Evolutionary conservation across 768 basidiomycete species (phyloP).

Genomic region (Suillus alpinus): DNA sequence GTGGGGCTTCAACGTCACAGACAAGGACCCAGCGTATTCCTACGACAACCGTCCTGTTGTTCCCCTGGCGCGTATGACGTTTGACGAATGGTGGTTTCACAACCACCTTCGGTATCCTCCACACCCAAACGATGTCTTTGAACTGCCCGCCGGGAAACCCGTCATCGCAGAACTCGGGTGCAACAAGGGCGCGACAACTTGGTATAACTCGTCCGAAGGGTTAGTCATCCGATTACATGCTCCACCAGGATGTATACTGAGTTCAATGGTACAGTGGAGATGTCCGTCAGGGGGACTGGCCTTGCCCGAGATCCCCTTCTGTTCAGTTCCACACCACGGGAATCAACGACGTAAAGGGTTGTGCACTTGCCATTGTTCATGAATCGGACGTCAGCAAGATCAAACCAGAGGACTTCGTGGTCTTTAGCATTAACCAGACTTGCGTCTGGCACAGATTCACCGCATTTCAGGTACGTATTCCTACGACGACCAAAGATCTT

Average conservation of each 20-base stretch:
- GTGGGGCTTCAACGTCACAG: conserved; percentile 39
- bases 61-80: conserved; percentile 30
- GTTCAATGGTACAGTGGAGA: conserved; percentile 19
- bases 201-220: conserved; percentile 16
- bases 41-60: conserved; percentile 36
- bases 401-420: conserved; percentile 39
- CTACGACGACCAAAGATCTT: conserved; percentile 30
- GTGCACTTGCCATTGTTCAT: conserved; percentile 45
- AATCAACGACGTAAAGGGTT: conserved; percentile 31
- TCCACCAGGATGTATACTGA: background rate
- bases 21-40: conserved; percentile 19
- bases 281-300: conserved; percentile 16
- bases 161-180: conserved; percentile 26
- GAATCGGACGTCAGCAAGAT: conserved; percentile 33
- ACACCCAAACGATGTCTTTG: conserved; percentile 26
- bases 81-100: conserved; percentile 40
- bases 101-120: conserved; percentile 31
- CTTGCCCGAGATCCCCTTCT: conserved; percentile 20
- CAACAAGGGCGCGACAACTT: conserved; percentile 31
- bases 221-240: background rate
- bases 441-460: conserved; percentile 42
- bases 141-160: conserved; percentile 29
- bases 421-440: conserved; percentile 43
- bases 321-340: conserved; percentile 29
- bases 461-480: conserved; percentile 36